Evolutionary conservation across 352 stramenopile genomes (phyloP).

Genomic region (Pythium sp.): DNA sequence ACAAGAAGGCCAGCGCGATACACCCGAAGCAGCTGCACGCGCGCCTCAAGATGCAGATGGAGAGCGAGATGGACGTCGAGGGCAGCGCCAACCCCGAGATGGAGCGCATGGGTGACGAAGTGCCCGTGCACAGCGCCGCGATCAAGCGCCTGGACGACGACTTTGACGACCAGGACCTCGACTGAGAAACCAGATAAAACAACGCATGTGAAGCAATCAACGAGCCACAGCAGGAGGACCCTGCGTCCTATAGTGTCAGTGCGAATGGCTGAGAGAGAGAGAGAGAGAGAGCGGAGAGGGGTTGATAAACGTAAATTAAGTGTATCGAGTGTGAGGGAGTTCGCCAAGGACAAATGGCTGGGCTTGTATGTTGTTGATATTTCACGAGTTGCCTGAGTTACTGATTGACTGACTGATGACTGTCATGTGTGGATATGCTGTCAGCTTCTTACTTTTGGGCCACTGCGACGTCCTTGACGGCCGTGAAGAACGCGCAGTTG

Average conservation of each 20-base stretch:
- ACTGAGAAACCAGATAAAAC: conserved; percentile 22
- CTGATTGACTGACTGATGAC: background rate
- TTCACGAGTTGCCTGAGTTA: background rate
- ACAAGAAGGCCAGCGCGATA: conserved; percentile 31
- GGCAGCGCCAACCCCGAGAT: conserved; percentile 39
- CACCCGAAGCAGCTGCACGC: conserved; percentile 59
- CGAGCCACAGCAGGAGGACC: background rate
- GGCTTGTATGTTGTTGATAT: background rate
- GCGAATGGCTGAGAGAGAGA: background rate
- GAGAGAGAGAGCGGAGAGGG: background rate
- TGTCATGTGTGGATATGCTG: background rate
- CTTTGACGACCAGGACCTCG: conserved; percentile 78
- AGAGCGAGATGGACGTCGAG: conserved; percentile 63
- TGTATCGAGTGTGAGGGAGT: background rate
- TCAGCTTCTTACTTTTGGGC: conserved; percentile 1
- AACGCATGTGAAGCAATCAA: background rate
- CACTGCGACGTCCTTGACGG: conserved; percentile 60
- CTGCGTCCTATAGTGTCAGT: background rate
- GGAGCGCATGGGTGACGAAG: conserved; percentile 60
- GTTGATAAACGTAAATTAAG: conserved; percentile 7
- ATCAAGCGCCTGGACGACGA: conserved; percentile 64
- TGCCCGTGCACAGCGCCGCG: conserved; percentile 50
- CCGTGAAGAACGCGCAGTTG: conserved; percentile 83
- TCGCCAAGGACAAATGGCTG: background rate
- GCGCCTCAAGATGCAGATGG: conserved; percentile 73